Evolutionary conservation across 2,329 filamentous ascomycete genomes (phyloP).

Genomic region (Celoporthe dispersa): DNA sequence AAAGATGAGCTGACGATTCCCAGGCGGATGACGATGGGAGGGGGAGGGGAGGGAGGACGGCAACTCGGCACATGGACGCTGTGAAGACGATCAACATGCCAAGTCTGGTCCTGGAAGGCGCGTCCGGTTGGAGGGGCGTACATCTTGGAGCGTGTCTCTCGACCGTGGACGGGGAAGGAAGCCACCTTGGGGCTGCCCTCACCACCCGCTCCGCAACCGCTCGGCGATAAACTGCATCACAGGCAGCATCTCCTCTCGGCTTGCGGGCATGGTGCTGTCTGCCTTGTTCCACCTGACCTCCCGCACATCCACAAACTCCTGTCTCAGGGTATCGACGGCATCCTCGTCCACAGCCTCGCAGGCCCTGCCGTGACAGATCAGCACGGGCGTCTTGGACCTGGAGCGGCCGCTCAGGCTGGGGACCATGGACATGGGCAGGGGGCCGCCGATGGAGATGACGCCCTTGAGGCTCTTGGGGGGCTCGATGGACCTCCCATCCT

Average conservation of each 20-base stretch:
- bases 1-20: not conserved
- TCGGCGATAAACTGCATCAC: constrained; percentile 84
- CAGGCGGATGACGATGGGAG: not conserved
- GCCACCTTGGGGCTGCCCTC: constrained; percentile 8
- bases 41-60: not conserved
- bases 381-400: constrained; percentile 66
- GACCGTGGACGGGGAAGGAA: not conserved
- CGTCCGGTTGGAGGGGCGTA: not conserved
- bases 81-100: constrained; percentile 7
- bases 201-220: constrained; percentile 51
- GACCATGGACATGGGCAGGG: constrained; percentile 60
- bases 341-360: constrained; percentile 58
- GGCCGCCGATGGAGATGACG: constrained; percentile 54
- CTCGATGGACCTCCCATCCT: constrained; percentile 17
- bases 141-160: not conserved
- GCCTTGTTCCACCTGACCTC: constrained; percentile 70
- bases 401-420: constrained; percentile 47
- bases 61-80: not conserved
- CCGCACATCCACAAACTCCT: constrained; percentile 68
- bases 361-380: constrained; percentile 62
- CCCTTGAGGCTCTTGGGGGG: constrained; percentile 46
- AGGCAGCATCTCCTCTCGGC: constrained; percentile 83
- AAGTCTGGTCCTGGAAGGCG: not conserved
- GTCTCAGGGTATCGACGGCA: constrained; percentile 66
- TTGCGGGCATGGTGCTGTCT: constrained; percentile 82